Evolutionary conservation across 2,329 filamentous ascomycete species (phyloP).

Genomic region (Aspergillus unguis): DNA sequence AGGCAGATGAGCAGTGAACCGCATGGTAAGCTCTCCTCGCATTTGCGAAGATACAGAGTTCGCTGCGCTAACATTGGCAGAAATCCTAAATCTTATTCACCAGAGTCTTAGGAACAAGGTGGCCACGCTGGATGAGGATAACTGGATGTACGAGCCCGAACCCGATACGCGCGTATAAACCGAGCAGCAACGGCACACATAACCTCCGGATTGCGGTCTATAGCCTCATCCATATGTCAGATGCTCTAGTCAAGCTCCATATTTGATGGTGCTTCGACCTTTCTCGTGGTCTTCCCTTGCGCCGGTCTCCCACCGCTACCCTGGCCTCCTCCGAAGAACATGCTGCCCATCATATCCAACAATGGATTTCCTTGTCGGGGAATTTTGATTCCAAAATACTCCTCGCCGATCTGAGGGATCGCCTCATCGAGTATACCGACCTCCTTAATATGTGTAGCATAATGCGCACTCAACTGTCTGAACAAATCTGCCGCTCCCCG

Average conservation of each 20-base stretch:
- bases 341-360: slow-evolving; percentile 95
- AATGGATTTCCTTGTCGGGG: slow-evolving; percentile 87
- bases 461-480: slow-evolving; percentile 77
- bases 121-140: slow-evolving; percentile 71
- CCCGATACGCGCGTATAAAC: slow-evolving; percentile 48
- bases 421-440: slow-evolving; percentile 74
- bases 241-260: slow-evolving; percentile 44
- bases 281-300: slow-evolving; percentile 39
- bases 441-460: slow-evolving; percentile 74
- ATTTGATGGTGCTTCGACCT: slow-evolving; percentile 44
- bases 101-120: slow-evolving; percentile 71
- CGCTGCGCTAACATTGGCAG: slow-evolving; percentile 37
- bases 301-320: slow-evolving; percentile 34
- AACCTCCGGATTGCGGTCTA: background rate
- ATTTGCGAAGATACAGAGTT: background rate
- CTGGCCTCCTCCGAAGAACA: slow-evolving; percentile 75
- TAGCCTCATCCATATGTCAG: background rate
- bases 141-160: slow-evolving; percentile 85
- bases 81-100: slow-evolving; percentile 67
- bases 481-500: slow-evolving; percentile 75
- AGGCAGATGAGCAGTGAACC: slow-evolving; percentile 59
- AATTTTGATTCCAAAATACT: slow-evolving; percentile 92
- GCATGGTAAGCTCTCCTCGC: slow-evolving; percentile 54
- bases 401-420: slow-evolving; percentile 83
- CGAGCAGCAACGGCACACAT: slow-evolving; percentile 14